Evolutionary conservation across 352 stramenopile genomes (phyloP).

Genomic region (Globisporangium viniferum): DNA sequence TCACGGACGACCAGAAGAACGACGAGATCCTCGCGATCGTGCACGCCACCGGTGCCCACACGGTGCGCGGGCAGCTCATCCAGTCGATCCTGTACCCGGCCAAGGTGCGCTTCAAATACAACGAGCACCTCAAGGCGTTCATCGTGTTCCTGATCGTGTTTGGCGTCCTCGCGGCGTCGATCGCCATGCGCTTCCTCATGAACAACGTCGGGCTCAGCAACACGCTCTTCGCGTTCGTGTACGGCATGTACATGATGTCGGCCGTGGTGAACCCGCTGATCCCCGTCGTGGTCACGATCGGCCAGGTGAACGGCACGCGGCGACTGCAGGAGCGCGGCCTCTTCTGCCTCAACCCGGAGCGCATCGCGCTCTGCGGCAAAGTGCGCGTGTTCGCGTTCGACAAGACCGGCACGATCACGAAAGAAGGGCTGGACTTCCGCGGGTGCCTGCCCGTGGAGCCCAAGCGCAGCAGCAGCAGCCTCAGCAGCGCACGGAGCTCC

Average conservation of each 20-base stretch:
- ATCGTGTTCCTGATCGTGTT: slow-evolving; percentile 61
- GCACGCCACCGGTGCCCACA: slow-evolving; percentile 63
- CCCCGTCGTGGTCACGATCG: slow-evolving; percentile 75
- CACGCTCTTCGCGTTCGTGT: slow-evolving; percentile 49
- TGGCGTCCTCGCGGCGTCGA: slow-evolving; percentile 40
- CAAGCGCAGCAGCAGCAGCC: not conserved
- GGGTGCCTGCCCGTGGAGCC: slow-evolving; percentile 18
- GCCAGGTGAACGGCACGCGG: slow-evolving; percentile 62
- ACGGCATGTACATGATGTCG: slow-evolving; percentile 59
- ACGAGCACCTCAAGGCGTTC: slow-evolving; percentile 71
- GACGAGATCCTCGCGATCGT: slow-evolving; percentile 61
- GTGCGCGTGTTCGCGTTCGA: slow-evolving; percentile 82
- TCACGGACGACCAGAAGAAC: slow-evolving; percentile 33
- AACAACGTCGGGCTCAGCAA: slow-evolving; percentile 48
- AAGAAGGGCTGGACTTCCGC: slow-evolving; percentile 75
- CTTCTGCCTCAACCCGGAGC: slow-evolving; percentile 62
- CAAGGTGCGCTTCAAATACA: slow-evolving; percentile 84
- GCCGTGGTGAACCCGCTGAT: slow-evolving; percentile 66
- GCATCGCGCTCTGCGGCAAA: slow-evolving; percentile 81
- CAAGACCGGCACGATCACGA: slow-evolving; percentile 86
- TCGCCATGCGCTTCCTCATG: slow-evolving; percentile 47
- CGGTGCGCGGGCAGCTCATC: slow-evolving; percentile 71
- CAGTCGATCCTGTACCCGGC: slow-evolving; percentile 73
- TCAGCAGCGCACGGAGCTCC: not conserved
- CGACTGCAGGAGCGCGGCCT: slow-evolving; percentile 57